Conservation (phyloP, 192 early-diverging fungal species). For the Gonapodya prolifera region DNA sequence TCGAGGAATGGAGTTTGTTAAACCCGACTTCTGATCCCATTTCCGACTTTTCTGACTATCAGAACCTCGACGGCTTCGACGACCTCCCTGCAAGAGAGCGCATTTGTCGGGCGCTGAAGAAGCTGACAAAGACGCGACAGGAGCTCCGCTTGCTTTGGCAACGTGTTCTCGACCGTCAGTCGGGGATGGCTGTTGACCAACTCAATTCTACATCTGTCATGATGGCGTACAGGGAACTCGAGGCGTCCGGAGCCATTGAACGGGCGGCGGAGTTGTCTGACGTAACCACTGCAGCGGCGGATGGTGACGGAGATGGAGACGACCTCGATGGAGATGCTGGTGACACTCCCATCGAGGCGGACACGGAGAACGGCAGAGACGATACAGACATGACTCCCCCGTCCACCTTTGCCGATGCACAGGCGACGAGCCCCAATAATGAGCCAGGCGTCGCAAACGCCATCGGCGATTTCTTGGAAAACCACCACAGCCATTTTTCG, state of each 20-base stretch:
- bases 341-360: too few species aligned
- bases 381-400: too few species aligned
- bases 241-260: slow-evolving; percentile 8
- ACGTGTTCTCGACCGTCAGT: slow-evolving; percentile 9
- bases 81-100: slow-evolving; percentile 31
- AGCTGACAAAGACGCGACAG: slow-evolving; percentile 20
- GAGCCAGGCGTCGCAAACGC: too few species aligned
- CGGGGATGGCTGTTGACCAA: slow-evolving; percentile 17
- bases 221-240: slow-evolving; percentile 17
- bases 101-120: slow-evolving; percentile 30
- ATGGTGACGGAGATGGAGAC: not conserved
- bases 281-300: not conserved
- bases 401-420: too few species aligned
- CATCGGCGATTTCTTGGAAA: too few species aligned
- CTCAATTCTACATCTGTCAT: slow-evolving; percentile 25
- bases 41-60: not conserved
- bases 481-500: too few species aligned
- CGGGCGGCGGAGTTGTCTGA: not conserved
- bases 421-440: too few species aligned
- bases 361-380: too few species aligned
- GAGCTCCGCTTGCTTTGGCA: slow-evolving; percentile 31
- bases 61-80: slow-evolving; percentile 26
- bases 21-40: too few species aligned
- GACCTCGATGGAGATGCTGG: not conserved
- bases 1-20: not conserved